phyloP scores from a whole-genome alignment of 441 rosid genomes.

The Manihot esculenta region DNA sequence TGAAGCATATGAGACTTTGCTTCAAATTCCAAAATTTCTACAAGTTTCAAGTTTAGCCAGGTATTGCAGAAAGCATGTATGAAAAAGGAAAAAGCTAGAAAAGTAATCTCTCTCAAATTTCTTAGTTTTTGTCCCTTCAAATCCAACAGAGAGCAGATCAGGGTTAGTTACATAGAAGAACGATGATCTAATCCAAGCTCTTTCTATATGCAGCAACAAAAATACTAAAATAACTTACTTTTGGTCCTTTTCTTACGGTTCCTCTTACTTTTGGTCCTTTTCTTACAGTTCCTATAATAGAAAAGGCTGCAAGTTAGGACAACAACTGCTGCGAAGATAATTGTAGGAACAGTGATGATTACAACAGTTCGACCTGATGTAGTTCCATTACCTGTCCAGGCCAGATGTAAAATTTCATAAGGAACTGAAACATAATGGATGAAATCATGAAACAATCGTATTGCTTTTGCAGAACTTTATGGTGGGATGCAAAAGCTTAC shows the following conservation, averaged over 20 bases:
- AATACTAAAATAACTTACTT: background rate
- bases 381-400: background rate
- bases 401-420: background rate
- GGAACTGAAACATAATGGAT: background rate
- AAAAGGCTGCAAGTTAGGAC: background rate
- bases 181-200: too few relatives aligned
- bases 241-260: background rate
- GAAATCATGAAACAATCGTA: background rate
- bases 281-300: background rate
- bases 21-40: too few relatives aligned
- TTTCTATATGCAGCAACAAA: background rate
- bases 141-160: too few relatives aligned
- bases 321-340: background rate
- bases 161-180: too few relatives aligned
- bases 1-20: too few relatives aligned
- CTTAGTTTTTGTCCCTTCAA: too few relatives aligned
- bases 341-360: background rate
- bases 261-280: background rate
- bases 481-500: background rate
- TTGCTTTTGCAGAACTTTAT: background rate
- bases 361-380: background rate
- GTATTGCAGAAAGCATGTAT: too few relatives aligned
- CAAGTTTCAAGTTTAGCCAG: too few relatives aligned
- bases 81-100: too few relatives aligned
- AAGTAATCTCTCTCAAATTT: too few relatives aligned